Evolutionary conservation across 108 stramenopile species (phyloP).

Genomic region (Schizochytrium sp.): DNA sequence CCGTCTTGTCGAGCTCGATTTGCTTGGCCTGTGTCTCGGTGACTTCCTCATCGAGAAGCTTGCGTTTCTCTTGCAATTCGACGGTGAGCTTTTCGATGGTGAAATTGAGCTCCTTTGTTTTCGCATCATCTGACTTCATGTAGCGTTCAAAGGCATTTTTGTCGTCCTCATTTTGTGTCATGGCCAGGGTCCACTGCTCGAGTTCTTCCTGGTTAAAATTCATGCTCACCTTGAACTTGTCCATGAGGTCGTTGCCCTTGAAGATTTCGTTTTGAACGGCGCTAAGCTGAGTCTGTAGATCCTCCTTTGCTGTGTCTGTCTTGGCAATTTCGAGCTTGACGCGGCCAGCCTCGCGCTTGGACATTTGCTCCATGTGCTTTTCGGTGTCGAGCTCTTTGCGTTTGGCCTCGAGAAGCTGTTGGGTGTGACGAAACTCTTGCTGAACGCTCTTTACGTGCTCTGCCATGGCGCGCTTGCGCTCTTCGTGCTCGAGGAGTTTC

Average conservation of each 20-base stretch:
- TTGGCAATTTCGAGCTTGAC: constrained; percentile 31
- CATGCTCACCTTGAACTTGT: constrained; percentile 64
- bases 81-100: constrained; percentile 56
- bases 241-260: constrained; percentile 60
- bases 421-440: constrained; percentile 69
- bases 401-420: constrained; percentile 61
- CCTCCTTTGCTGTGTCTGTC: constrained; percentile 20
- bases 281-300: constrained; percentile 42
- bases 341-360: constrained; percentile 57
- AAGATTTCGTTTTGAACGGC: constrained; percentile 50
- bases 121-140: constrained; percentile 63
- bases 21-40: constrained; percentile 58
- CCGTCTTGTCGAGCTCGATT: constrained; percentile 60
- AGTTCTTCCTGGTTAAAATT: constrained; percentile 83
- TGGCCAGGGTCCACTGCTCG: constrained; percentile 79
- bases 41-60: constrained; percentile 51
- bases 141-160: constrained; percentile 62
- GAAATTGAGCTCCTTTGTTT: constrained; percentile 57
- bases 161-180: constrained; percentile 73
- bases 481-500: constrained; percentile 38
- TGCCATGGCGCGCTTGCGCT: constrained; percentile 60
- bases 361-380: constrained; percentile 56
- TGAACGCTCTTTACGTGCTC: constrained; percentile 72
- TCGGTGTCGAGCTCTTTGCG: constrained; percentile 64
- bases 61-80: constrained; percentile 37